These are phyloP conservation scores for Neckera pumila DNA, from an alignment of 225 moss, liverwort and hornwort genomes.

Conservation along the genomic window DNA sequence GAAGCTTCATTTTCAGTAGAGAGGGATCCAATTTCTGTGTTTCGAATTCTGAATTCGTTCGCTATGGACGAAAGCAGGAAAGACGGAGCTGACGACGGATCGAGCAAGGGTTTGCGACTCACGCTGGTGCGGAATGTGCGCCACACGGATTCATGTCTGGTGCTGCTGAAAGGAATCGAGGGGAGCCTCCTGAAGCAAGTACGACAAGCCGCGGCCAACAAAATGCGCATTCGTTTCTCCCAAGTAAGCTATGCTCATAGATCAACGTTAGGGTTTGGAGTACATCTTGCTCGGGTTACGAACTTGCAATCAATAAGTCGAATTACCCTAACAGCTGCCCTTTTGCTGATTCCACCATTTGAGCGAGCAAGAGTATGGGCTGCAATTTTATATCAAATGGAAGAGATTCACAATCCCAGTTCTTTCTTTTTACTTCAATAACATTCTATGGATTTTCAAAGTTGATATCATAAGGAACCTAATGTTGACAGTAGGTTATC, in stretches of 20 bases:
- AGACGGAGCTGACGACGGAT: background rate
- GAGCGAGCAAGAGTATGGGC: background rate
- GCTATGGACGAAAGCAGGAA: slow-evolving; percentile 9
- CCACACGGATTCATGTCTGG: slow-evolving; percentile 45
- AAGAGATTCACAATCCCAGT: background rate
- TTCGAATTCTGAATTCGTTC: background rate
- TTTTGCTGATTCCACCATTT: background rate
- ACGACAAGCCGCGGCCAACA: slow-evolving; percentile 60
- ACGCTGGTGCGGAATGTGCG: slow-evolving; percentile 61
- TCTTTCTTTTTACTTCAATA: background rate
- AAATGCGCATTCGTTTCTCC: slow-evolving; percentile 54
- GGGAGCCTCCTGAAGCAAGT: slow-evolving; percentile 40
- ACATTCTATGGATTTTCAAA: background rate
- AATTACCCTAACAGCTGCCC: no score
- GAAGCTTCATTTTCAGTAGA: background rate
- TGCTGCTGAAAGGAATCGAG: slow-evolving; percentile 29
- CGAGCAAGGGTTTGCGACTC: slow-evolving; percentile 25
- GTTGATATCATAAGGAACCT: background rate
- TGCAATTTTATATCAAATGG: background rate
- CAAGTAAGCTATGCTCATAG: slow-evolving; percentile 13
- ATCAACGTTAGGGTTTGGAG: background rate
- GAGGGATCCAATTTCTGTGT: background rate
- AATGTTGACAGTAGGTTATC: background rate
- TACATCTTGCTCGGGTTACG: background rate
- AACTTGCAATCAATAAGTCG: background rate